These are phyloP conservation scores for Pyrenophora graminea DNA, from an alignment of 2,329 filamentous ascomycete species.

Conservation along the genomic window DNA sequence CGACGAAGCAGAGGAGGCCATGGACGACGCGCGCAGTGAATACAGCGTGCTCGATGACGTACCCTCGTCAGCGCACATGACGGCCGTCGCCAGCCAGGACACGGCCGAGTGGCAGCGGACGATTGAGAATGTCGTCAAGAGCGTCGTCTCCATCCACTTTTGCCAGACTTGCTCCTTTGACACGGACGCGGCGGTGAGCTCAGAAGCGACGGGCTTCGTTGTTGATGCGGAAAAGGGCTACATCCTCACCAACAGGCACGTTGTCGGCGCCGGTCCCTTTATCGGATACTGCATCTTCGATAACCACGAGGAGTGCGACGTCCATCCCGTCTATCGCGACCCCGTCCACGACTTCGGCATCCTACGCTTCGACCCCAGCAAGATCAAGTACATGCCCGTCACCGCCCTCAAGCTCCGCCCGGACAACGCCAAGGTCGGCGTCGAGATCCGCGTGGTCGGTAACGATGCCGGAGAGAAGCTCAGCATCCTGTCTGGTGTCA, in stretches of 20 bases:
- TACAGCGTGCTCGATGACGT: slow-evolving; percentile 51
- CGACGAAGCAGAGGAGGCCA: slow-evolving; percentile 42
- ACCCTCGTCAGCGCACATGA: slow-evolving; percentile 35
- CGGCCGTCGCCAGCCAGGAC: slow-evolving; percentile 57
- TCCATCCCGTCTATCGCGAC: slow-evolving; percentile 94
- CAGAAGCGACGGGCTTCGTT: slow-evolving; percentile 96
- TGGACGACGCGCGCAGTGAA: slow-evolving; percentile 34
- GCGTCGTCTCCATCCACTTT: slow-evolving; percentile 98
- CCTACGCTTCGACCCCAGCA: slow-evolving; percentile 90
- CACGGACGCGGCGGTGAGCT: slow-evolving; percentile 90
- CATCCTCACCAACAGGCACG: slow-evolving; percentile 68
- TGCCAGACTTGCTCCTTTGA: slow-evolving; percentile 98
- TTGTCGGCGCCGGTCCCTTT: slow-evolving; percentile 93
- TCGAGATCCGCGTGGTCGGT: slow-evolving; percentile 94
- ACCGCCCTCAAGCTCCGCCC: slow-evolving; percentile 79
- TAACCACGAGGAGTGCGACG: slow-evolving; percentile 96
- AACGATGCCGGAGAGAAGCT: slow-evolving; percentile 99
- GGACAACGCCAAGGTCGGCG: slow-evolving; percentile 83
- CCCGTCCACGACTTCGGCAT: slow-evolving; percentile 99
- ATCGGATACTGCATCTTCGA: slow-evolving; percentile 99
- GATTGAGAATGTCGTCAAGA: slow-evolving; percentile 90
- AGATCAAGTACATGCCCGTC: slow-evolving; percentile 96
- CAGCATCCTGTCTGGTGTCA: slow-evolving; percentile 95
- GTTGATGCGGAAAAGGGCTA: slow-evolving; percentile 90
- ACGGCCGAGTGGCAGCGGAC: slow-evolving; percentile 93